These are phyloP conservation scores for Candida buenavistaensis DNA, from an alignment of 1,139 yeast species.

Conservation along the genomic window DNA sequence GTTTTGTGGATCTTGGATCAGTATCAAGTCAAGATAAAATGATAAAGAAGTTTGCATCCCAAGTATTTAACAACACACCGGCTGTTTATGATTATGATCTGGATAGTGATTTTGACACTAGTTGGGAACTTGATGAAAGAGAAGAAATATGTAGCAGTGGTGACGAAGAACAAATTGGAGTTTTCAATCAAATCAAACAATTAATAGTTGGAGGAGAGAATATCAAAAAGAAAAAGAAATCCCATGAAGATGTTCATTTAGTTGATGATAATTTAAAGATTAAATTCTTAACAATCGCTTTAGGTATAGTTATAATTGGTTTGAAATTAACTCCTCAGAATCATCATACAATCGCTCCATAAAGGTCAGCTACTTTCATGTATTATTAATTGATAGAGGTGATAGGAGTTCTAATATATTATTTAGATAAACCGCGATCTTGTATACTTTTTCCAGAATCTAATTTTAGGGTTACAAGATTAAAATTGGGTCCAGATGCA, in stretches of 20 bases:
- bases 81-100: slow-evolving; percentile 14
- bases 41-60: slow-evolving; percentile 39
- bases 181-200: slow-evolving; percentile 36
- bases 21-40: slow-evolving; percentile 10
- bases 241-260: slow-evolving; percentile 22
- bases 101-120: slow-evolving; percentile 16
- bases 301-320: slow-evolving; percentile 46
- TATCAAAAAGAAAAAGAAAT: slow-evolving; percentile 18
- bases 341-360: not conserved
- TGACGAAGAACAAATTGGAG: slow-evolving; percentile 24
- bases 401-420: no score
- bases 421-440: no score
- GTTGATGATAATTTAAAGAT: slow-evolving; percentile 45
- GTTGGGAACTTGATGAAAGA: slow-evolving; percentile 18
- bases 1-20: slow-evolving; percentile 4
- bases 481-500: no score
- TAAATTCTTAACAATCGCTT: slow-evolving; percentile 45
- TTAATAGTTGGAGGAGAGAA: slow-evolving; percentile 34
- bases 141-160: slow-evolving; percentile 14
- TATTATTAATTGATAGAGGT: no score
- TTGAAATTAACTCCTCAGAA: slow-evolving; percentile 35
- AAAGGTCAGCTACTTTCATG: no score
- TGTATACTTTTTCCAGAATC: no score
- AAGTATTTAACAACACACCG: slow-evolving; percentile 24
- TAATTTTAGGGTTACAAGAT: no score